A percentile compares a stretch with the other conserved stretches of the same genome.
These are phyloP conservation scores for Tritrichomonas musculus DNA, from an alignment of 208 protist genomes.

Conservation along the genomic window DNA sequence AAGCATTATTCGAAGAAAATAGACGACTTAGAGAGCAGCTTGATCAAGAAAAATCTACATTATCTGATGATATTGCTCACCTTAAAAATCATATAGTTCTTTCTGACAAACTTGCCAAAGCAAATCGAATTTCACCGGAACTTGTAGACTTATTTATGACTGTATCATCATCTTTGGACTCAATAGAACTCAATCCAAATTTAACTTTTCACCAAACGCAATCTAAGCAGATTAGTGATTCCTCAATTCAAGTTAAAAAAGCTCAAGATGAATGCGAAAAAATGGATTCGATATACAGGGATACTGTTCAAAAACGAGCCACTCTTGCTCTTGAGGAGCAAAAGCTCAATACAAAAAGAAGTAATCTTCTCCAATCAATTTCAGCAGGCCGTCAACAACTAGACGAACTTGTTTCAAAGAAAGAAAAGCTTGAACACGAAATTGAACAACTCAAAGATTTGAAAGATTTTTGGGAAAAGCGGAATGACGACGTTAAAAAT, in stretches of 20 bases:
- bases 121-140: not conserved
- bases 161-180: not conserved
- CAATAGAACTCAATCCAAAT: not conserved
- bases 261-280: not conserved
- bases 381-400: not conserved
- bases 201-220: not conserved
- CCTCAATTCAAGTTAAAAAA: not conserved
- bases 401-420: not conserved
- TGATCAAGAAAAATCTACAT: not conserved
- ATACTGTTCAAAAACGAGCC: not conserved
- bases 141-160: not conserved
- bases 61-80: not conserved
- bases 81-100: not conserved
- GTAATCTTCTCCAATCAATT: not conserved
- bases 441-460: no score
- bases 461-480: no score
- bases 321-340: not conserved
- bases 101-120: not conserved
- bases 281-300: not conserved
- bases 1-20: not conserved
- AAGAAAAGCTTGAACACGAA: not conserved
- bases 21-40: not conserved
- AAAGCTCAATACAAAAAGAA: not conserved
- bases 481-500: no score
- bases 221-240: not conserved